Base-by-base conservation (phyloP, 164 flowering plant genomes). In the Santalum album region DNA sequence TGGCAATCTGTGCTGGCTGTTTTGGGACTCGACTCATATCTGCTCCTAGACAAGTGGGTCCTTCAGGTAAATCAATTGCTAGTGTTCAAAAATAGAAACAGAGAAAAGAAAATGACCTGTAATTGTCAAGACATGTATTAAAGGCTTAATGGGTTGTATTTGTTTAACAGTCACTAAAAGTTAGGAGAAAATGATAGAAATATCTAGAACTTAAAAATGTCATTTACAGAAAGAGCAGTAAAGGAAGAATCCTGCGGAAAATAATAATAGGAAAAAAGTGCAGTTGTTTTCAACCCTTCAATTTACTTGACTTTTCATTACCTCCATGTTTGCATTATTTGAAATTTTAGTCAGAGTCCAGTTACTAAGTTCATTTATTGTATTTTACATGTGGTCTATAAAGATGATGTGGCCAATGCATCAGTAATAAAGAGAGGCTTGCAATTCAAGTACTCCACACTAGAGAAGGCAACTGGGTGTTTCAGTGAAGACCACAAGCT, bases 371-470 rank as follows among this genome's bases (percentile, higher is more conserved):
- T 38, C 17, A 38, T 38, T n/a, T n/a, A n/a, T 43, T 43, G n/a
- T 27, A 38, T 24, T 27, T n/a, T n/a, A n/a, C n/a, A n/a, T n/a
- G n/a, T n/a, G n/a, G n/a, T n/a, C 36, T 11, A 26, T 22, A 36
- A 44, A 58, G 66, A 36, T n/a, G 10, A 18, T 42, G 58, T 56
- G 47, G 50, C 38, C 51, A 58, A 52, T 11, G 7, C 42, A 4
- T 49, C 56, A 12, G 14, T 56, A 18, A 12, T 43, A 24, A 22
- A 35, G 32, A 32, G 51, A 15, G 51, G 47, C 52, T 45, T 61
- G 67, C 60, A 74, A 38, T 83, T 83, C 73, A 78, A 76, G 64
- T 75, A 73, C 64, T 61, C 80, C 18, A 76, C 83, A 32, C 66
- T 83, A 18, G 73, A 80, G 61, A 71, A 63, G 59, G 83, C 89